These are phyloP conservation scores for Calonectria multiphialidica DNA, from an alignment of 2,329 filamentous ascomycete genomes.

Conservation along the genomic window DNA sequence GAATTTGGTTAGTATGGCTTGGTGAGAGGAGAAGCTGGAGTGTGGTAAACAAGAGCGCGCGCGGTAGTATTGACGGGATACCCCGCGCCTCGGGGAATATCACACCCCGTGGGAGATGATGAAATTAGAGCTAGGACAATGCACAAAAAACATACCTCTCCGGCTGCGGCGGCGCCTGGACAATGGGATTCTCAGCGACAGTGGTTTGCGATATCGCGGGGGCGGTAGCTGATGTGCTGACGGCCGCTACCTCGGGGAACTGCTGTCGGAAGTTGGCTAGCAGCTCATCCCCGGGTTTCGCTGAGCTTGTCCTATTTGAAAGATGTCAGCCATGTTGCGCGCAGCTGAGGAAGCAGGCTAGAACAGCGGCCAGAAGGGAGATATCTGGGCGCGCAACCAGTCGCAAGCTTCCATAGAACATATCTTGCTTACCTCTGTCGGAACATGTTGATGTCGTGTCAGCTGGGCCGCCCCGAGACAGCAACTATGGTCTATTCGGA, in stretches of 20 bases:
- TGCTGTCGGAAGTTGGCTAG: conserved; percentile 86
- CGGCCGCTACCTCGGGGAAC: conserved; percentile 79
- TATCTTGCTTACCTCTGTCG: conserved; percentile 43
- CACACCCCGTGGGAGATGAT: not conserved
- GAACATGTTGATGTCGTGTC: conserved; percentile 43
- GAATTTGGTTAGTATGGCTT: conserved; percentile 27
- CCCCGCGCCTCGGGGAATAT: not conserved
- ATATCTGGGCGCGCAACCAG: not conserved
- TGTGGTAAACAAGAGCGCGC: not conserved
- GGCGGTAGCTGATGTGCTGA: conserved; percentile 59
- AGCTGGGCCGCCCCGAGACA: conserved; percentile 35
- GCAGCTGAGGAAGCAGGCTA: not conserved
- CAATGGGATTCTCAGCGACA: conserved; percentile 41
- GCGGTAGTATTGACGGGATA: not conserved
- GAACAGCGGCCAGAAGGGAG: not conserved
- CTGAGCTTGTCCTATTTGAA: conserved; percentile 74
- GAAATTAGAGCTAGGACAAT: not conserved
- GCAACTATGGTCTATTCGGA: conserved; percentile 26
- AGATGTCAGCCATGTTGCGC: not conserved
- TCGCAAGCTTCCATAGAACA: not conserved
- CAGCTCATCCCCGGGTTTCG: conserved; percentile 89
- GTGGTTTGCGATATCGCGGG: conserved; percentile 52
- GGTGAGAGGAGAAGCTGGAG: not conserved
- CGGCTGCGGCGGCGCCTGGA: conserved; percentile 36
- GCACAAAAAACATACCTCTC: conserved; percentile 44